These are phyloP conservation scores for Eucalyptus leucophloia DNA, from an alignment of 345 rosid species.

Conservation along the genomic window DNA sequence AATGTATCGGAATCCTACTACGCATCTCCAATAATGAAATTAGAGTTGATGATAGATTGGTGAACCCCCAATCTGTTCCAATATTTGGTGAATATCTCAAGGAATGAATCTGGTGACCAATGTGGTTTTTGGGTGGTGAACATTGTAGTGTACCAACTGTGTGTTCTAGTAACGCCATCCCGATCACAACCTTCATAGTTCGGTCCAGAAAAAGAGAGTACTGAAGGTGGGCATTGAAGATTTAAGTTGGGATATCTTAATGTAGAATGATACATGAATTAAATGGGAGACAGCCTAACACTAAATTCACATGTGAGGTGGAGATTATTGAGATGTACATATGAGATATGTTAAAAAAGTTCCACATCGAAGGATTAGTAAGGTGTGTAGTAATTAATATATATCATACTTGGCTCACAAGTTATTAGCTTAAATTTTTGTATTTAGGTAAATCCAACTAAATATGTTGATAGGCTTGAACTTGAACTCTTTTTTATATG, in stretches of 20 bases:
- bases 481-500: accelerated
- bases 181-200: background rate
- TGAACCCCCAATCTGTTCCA: background rate
- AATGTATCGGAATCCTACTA: no score
- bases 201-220: background rate
- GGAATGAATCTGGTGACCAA: background rate
- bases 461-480: background rate
- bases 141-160: background rate
- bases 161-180: background rate
- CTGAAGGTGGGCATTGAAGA: background rate
- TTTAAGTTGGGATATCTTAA: background rate
- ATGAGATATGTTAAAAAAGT: no score
- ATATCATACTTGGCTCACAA: background rate
- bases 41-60: background rate
- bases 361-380: background rate
- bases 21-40: background rate
- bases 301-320: background rate
- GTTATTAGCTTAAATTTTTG: background rate
- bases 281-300: background rate
- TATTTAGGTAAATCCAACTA: no score
- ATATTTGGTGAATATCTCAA: background rate
- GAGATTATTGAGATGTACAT: background rate
- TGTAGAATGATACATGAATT: background rate
- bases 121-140: background rate
- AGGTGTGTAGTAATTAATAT: background rate